Conservation (phyloP, 164 flowering plant species). For the Nelumbo lutea region DNA sequence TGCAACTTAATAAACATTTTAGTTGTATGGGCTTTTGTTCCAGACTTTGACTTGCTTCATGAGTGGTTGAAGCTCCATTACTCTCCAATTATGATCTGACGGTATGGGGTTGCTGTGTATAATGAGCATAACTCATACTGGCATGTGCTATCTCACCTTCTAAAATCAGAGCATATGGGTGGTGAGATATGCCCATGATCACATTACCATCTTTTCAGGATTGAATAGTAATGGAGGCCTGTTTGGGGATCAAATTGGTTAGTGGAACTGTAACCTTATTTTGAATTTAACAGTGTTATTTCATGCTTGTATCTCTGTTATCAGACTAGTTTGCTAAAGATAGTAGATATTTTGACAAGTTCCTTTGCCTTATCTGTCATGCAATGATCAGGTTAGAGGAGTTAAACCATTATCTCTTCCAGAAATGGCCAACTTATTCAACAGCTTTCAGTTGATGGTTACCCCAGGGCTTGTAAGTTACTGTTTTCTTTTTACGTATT, state of each 20-base stretch:
- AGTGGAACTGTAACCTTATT: not conserved
- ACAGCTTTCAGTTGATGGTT: conserved; percentile 56
- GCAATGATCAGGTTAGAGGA: conserved; percentile 77
- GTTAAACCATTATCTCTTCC: conserved; percentile 70
- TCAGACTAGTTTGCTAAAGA: not conserved
- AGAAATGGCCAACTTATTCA: conserved; percentile 82
- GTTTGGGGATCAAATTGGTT: not conserved
- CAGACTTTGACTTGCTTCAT: not conserved
- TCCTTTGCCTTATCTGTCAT: not conserved
- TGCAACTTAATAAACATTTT: not conserved
- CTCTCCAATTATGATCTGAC: not conserved
- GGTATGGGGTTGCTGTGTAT: not conserved
- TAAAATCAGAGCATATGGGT: not conserved
- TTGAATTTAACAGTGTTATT: not conserved
- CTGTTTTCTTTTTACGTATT: not conserved
- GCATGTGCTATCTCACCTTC: too few relatives aligned
- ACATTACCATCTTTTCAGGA: not conserved
- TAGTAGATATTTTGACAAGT: not conserved
- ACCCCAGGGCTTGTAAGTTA: conserved; percentile 88
- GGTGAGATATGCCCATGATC: not conserved
- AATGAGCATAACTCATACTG: not conserved
- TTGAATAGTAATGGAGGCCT: not conserved
- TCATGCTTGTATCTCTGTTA: not conserved
- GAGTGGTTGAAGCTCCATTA: not conserved
- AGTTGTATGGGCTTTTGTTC: not conserved